Evolutionary conservation across 768 basidiomycete genomes (phyloP).

Genomic region (Russula sp.): DNA sequence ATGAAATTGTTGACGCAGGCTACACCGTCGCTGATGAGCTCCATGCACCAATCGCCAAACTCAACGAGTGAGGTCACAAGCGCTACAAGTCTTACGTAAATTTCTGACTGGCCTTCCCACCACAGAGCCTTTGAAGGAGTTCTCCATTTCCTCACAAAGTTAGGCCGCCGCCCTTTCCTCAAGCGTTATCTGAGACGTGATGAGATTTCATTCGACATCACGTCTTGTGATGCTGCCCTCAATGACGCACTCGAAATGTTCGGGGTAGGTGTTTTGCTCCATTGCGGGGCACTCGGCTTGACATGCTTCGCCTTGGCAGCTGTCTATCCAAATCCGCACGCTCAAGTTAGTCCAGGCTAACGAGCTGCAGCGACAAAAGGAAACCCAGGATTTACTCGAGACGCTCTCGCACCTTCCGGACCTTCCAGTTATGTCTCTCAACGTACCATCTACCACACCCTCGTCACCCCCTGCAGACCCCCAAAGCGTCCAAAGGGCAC

Average conservation of each 20-base stretch:
- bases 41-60: conserved; percentile 41
- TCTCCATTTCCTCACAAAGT: conserved; percentile 48
- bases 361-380: conserved; percentile 33
- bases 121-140: conserved; percentile 41
- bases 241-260: conserved; percentile 54
- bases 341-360: conserved; percentile 44
- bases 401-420: conserved; percentile 25
- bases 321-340: conserved; percentile 49
- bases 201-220: conserved; percentile 53
- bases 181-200: conserved; percentile 74
- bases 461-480: conserved; percentile 23
- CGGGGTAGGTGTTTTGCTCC: conserved; percentile 33
- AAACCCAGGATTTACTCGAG: conserved; percentile 35
- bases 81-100: neutral
- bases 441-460: neutral
- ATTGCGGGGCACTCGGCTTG: neutral
- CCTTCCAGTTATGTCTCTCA: neutral
- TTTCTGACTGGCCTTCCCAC: neutral
- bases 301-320: conserved; percentile 26
- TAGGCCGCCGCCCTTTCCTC: conserved; percentile 62
- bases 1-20: conserved; percentile 58
- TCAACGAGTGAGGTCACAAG: conserved; percentile 43
- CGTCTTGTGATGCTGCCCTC: conserved; percentile 46
- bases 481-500: conserved; percentile 6
- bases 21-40: conserved; percentile 45